A percentile compares a stretch with the other conserved stretches of the same genome.
Evolutionary conservation across 371 early-diverging fungal genomes (phyloP).

Genomic region (Mortierella sp.): DNA sequence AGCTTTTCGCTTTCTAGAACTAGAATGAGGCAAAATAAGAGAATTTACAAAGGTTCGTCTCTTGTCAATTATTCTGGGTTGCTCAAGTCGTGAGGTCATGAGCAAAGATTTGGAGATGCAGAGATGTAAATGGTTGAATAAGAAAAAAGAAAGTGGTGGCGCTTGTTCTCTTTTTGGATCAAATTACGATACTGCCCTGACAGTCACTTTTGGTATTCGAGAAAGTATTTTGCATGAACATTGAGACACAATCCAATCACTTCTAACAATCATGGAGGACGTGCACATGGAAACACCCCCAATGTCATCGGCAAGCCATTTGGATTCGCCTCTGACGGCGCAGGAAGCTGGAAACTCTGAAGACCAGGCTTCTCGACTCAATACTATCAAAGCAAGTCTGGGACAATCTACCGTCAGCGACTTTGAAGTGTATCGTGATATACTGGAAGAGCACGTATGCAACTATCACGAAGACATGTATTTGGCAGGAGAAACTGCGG

Average conservation of each 20-base stretch:
- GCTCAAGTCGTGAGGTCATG: conserved; percentile 21
- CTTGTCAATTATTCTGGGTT: conserved; percentile 38
- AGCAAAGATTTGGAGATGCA: background rate
- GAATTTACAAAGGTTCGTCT: conserved; percentile 22
- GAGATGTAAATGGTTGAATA: background rate
- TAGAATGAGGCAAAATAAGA: background rate
- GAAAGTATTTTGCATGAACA: background rate
- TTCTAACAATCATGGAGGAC: conserved; percentile 29
- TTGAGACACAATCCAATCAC: background rate
- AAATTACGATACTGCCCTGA: background rate
- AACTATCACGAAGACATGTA: background rate
- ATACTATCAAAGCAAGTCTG: conserved; percentile 20
- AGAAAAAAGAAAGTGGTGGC: conserved; percentile 25
- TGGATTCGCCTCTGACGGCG: background rate
- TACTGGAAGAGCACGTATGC: conserved; percentile 51
- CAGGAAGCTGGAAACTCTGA: background rate
- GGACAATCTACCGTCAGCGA: conserved; percentile 35
- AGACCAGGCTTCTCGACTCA: background rate
- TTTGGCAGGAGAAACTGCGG: background rate
- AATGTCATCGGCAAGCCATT: background rate
- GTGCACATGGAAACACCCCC: conserved; percentile 45
- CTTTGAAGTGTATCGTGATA: conserved; percentile 43
- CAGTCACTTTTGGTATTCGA: background rate
- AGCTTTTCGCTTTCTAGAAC: background rate
- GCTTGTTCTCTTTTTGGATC: conserved; percentile 4